These are phyloP conservation scores for Pyrus communis DNA, from an alignment of 306 rosid genomes.

Conservation along the genomic window DNA sequence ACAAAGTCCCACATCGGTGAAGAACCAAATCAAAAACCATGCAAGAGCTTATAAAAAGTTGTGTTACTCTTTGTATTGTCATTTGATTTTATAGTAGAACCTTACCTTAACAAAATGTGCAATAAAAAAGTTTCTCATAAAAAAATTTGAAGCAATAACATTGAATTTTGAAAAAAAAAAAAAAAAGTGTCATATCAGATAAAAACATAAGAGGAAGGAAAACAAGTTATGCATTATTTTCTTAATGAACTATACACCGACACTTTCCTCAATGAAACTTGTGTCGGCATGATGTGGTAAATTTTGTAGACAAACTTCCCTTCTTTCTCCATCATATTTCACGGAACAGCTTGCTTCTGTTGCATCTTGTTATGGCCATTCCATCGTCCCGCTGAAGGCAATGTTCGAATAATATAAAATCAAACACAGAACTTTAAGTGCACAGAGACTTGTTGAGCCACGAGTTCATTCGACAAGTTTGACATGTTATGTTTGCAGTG, in stretches of 20 bases:
- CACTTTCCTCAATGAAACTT: constrained; percentile 29
- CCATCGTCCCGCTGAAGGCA: background rate
- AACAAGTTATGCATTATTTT: background rate
- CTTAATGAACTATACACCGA: constrained; percentile 35
- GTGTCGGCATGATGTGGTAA: constrained; percentile 25
- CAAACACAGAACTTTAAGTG: too few species aligned
- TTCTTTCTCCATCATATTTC: constrained; percentile 7
- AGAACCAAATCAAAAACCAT: too few species aligned
- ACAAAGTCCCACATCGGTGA: too few species aligned
- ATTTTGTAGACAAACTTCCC: background rate
- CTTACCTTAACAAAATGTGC: too few species aligned
- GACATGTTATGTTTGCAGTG: background rate
- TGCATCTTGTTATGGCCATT: constrained; percentile 3
- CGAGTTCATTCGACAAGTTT: background rate
- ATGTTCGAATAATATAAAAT: too few species aligned
- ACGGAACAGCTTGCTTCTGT: background rate
- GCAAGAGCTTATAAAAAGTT: too few species aligned
- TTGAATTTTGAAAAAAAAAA: background rate
- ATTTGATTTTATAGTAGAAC: too few species aligned
- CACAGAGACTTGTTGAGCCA: too few species aligned
- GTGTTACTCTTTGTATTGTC: too few species aligned
- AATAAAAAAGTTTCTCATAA: background rate
- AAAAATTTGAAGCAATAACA: background rate
- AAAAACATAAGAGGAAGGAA: background rate
- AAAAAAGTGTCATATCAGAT: background rate